Base-by-base conservation (phyloP, 2,329 filamentous ascomycete genomes). In the Teratosphaeria pseudoeucalypti region DNA sequence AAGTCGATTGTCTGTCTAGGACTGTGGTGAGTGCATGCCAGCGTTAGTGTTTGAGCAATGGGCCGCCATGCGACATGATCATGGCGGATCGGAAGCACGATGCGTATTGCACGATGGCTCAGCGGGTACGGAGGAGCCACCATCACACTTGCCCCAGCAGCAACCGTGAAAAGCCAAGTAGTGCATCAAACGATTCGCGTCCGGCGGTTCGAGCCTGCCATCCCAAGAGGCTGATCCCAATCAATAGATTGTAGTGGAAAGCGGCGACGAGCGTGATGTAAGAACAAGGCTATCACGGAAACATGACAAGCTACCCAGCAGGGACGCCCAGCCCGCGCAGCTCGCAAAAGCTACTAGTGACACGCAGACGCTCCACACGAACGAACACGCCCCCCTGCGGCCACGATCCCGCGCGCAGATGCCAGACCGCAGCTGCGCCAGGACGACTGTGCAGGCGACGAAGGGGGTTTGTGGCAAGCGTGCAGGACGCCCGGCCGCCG, bases 1-100 rank as follows among this genome's bases (percentile, higher is more conserved):
- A 49, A n/a, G 62, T 58, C 63, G 61, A 63, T 59, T 63, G 61
- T 37, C 14, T 55, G 27, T 55, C 53, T 32, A 55, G 29, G 29
- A 23, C 34, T 55, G 29, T 32, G 26, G 53, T 37, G 53, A 37
- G 29, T 29, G 53, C 27, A 54, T 54, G 34, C 53, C 23, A 32
- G 34, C 53, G 53, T 37, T 32, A 54, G 34, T 54, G 53, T 37
- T 49, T 49, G 43, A 49, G 43, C 53, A 54, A 37, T 54, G 23
- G 27, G 27, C 53, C 27, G 27, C 53, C 34, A 32, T 37, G 34
- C 53, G 34, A 54, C 53, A 54, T 54, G 53, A 37, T 32, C 53
- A 54, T 54, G 53, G 52, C 52, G 52, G 53, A 19, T n/a, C 43
- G 43, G 53, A 54, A 54, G 53, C 27, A 37, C 34, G 53, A 32